These are phyloP conservation scores for Lentinula edodes DNA, from an alignment of 768 basidiomycete species.

Conservation along the genomic window DNA sequence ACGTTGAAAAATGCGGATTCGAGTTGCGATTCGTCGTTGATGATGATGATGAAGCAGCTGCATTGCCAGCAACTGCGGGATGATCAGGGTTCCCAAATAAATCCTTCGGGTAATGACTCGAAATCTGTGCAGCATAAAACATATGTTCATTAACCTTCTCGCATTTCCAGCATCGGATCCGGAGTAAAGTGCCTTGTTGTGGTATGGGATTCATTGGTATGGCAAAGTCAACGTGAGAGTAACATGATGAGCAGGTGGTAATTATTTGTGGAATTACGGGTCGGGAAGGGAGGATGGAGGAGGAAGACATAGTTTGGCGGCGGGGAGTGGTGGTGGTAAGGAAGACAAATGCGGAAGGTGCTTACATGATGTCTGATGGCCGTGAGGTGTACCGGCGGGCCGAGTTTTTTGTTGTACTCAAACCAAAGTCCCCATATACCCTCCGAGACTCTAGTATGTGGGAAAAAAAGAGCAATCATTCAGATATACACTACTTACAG, in stretches of 20 bases:
- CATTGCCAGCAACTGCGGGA: neutral
- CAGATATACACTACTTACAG: too few relatives aligned
- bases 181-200: constrained; percentile 51
- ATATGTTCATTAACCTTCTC: constrained; percentile 51
- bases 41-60: constrained; percentile 7
- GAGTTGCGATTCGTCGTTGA: constrained; percentile 6
- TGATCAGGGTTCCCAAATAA: constrained; percentile 12
- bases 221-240: constrained; percentile 57
- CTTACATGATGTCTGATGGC: too few relatives aligned
- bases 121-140: constrained; percentile 63
- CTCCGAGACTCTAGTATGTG: too few relatives aligned
- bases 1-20: too few relatives aligned
- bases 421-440: too few relatives aligned
- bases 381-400: too few relatives aligned
- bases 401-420: too few relatives aligned
- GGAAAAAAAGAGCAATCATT: too few relatives aligned
- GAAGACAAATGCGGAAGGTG: too few relatives aligned
- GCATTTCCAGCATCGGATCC: constrained; percentile 70
- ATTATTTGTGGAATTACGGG: constrained; percentile 62
- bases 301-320: neutral
- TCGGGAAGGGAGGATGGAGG: constrained; percentile 48
- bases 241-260: constrained; percentile 57
- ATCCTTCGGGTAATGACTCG: constrained; percentile 16
- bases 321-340: too few relatives aligned
- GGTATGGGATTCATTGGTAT: constrained; percentile 50